Conservation (phyloP, 257 asterid genomes). For the Capsicum rhomboideum region DNA sequence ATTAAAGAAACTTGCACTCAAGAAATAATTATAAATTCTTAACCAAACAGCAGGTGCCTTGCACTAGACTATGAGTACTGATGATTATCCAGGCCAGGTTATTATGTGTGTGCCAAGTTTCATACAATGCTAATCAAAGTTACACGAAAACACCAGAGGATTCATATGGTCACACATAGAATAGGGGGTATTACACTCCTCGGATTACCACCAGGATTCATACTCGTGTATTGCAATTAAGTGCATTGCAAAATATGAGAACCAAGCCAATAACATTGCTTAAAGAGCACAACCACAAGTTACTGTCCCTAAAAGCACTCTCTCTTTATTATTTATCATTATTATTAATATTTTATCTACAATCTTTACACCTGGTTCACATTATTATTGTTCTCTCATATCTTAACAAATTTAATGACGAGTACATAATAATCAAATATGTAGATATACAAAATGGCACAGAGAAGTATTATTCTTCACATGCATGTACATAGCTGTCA, state of each 20-base stretch:
- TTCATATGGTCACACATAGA: not conserved
- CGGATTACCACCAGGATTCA: not conserved
- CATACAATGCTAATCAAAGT: not conserved
- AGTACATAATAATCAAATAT: not conserved
- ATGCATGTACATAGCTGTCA: not conserved
- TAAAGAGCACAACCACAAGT: not conserved
- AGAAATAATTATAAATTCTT: too few relatives aligned
- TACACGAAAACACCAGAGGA: not conserved
- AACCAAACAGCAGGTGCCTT: too few relatives aligned
- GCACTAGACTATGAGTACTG: not conserved
- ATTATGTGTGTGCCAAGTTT: not conserved
- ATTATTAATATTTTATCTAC: not conserved
- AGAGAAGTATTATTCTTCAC: not conserved
- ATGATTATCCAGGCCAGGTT: not conserved
- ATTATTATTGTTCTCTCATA: not conserved
- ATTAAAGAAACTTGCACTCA: too few relatives aligned
- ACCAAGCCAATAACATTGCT: not conserved
- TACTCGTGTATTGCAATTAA: not conserved
- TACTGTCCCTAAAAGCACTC: not conserved
- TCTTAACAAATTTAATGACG: not conserved
- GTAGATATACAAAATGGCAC: not conserved
- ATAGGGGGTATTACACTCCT: too few relatives aligned
- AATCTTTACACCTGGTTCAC: not conserved
- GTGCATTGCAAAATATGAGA: not conserved
- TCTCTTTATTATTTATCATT: not conserved